Evolutionary conservation across 2,329 filamentous ascomycete species (phyloP), one percentile per base, ranked within the genome.

Genomic region (Stachybotrys echinatus): DNA sequence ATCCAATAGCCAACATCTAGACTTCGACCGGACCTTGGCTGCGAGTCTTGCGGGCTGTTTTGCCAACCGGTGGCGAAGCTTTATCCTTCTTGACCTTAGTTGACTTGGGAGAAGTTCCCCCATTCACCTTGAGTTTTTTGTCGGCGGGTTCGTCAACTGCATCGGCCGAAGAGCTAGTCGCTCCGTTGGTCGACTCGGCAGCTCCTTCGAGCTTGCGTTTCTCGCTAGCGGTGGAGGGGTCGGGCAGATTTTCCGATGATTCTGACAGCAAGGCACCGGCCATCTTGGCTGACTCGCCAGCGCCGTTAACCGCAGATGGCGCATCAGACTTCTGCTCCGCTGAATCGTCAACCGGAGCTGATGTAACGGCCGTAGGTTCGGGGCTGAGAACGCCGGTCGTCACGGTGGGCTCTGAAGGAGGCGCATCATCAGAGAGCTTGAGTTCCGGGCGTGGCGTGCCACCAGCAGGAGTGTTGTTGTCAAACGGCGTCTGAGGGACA

Each of bases 91-190:
- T 71, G 57, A 63, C 70, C 12, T 58, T 54, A 54, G 65, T 69
- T 31, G 62, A 61, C 27, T 61, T 61, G 14, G 57, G 51, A 17
- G 56, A 45, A 17, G 54, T 31, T n/a, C 58, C 58, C 39, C 68
- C 65, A 40, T 69, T 65, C 6, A 68, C 62, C 55, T 70, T 74
- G 48, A 65, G 61, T 54, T 74, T 75, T 59, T 74, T 75, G 42
- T 66, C 66, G 2, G 58, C 52, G 3, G 61, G 62, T 50, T 65
- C 65, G 20, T 65, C 59, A n/a, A 20, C 38, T 3, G 10, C 5
- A 60, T 57, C 19, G 12, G 18, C 19, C 17, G 38, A 40, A 20
- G 19, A 10, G n/a, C 3, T 10, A 8, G 57, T 60, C 7, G 60
- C 56, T 34, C 61, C 47, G 18, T 65, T 58, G 21, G 56, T 48